Base-by-base conservation (phyloP, 2,329 filamentous ascomycete genomes). In the Cytospora piceae region DNA sequence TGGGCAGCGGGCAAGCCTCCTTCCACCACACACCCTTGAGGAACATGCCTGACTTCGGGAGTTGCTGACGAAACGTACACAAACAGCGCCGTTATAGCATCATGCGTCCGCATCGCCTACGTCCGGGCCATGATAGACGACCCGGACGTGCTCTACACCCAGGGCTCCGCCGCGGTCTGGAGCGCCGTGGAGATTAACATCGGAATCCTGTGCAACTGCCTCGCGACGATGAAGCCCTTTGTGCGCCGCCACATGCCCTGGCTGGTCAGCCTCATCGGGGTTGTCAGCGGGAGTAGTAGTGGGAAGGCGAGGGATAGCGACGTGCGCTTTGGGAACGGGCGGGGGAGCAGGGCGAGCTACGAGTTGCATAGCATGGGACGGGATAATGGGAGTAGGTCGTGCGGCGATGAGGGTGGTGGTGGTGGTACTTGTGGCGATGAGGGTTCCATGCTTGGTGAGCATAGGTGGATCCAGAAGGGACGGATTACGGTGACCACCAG, bases 1-100 rank as follows among this genome's bases (percentile, higher is more conserved):
- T 84, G 8, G 82, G 80, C 39, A 78, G 80, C 15, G 77, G 79
- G 78, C 76, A 65, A 42, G 73, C 51, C 37, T 29, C 14, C 11
- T n/a, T n/a, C 27, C 29, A 17, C 8, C 24, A 20, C n/a, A n/a
- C 51, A 27, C 55, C 8, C 61, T 63, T 49, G 11, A 2, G n/a
- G 46, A 49, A 49, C 3, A 8, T 12, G n/a, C 31, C 39, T 52
- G 32, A 5, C 29, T 24, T 39, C 39, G 20, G 8, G 39, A 42
- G 11, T 34, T 53, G 49, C 15, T 53, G 17, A 64, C 51, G 20
- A 34, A 9, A 24, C 22, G 3, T 9, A n/a, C 11, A 24, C 20
- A 22, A 15, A n/a, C 58, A 73, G 72, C 17, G 72, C 70, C 42
- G 65, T 70, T 27, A 64, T 74, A 63, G 70, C 68, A 54, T 74